Evolutionary conservation across 371 early-diverging fungal genomes (phyloP), one percentile per base, ranked within the genome.

Genomic region (Mortierella sp.): DNA sequence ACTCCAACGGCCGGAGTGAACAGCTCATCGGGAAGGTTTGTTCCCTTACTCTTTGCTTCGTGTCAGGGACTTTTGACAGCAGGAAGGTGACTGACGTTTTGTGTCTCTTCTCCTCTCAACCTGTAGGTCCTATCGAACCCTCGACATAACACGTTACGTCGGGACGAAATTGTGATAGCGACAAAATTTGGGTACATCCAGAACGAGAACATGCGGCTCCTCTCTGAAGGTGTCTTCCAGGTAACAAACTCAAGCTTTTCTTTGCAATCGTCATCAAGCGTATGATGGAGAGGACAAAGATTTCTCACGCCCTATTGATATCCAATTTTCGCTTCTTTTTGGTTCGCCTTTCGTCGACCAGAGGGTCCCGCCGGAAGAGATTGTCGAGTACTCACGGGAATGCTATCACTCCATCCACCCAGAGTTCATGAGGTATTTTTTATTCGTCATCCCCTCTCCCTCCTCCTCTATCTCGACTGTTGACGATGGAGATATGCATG

Each of bases 331-430:
- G 2, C 35, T 21, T 63, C 35, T 43, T 27, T 35, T 49, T 51
- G 12, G 38, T 18, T 35, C 4, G 44, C 3, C 55, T 11, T 49
- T 10, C 18, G 12, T 32, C 16, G 7, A n/a, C n/a, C 70, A 87
- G 84, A 75, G 74, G 21, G 75, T 87, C 12, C 87, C 87, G 27
- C 75, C 63, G 35, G 84, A 81, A n/a, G 81, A 83, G 43, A 87
- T 87, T 74, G 87, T 87, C 38, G 68, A 81, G 38, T 78, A 83
- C 74, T 72, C 78, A 2, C 71, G 43, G 27, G 81, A 84, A 65
- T 87, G 84, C 73, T 87, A 70, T 54, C 87, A 87, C 38, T 87
- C 78, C 32, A 87, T 87, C 65, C 87, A 87, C 48, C 87, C 87
- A 38, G 87, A 81, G 75, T 87, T 87, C 48, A 87, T 87, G 87